Percentiles rank a stretch among this genome's conserved stretches.
These are phyloP conservation scores for Phytophthora macrochlamydospora DNA, from an alignment of 352 stramenopile species.

Conservation along the genomic window DNA sequence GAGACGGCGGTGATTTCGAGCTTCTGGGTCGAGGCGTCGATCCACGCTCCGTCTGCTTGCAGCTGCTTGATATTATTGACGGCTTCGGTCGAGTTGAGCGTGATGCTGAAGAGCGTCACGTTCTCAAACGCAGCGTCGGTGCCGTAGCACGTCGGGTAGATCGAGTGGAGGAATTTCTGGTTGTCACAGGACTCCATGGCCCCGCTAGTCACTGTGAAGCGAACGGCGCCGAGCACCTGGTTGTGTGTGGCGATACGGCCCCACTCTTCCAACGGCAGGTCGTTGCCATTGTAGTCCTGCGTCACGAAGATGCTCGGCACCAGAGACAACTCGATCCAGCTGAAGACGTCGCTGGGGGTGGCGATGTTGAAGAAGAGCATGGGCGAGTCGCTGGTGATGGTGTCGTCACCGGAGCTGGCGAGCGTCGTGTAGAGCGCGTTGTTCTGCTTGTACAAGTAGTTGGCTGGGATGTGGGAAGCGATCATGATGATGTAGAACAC, in stretches of 20 bases:
- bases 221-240: conserved; percentile 31
- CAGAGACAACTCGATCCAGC: conserved; percentile 43
- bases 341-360: conserved; percentile 30
- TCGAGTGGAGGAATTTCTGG: conserved; percentile 9
- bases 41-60: conserved; percentile 21
- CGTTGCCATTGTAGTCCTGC: conserved; percentile 41
- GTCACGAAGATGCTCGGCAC: conserved; percentile 42
- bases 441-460: conserved; percentile 39
- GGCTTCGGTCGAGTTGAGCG: conserved; percentile 19
- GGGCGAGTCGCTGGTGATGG: conserved; percentile 36
- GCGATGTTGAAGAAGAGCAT: conserved; percentile 46
- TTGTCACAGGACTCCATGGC: conserved; percentile 8
- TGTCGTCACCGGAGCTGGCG: conserved; percentile 45
- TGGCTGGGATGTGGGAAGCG: conserved; percentile 45
- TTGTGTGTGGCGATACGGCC: background rate
- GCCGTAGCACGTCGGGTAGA: conserved; percentile 38
- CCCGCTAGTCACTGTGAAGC: conserved; percentile 11
- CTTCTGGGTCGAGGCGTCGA: conserved; percentile 22
- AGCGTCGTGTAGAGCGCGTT: conserved; percentile 38
- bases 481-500: conserved; percentile 52
- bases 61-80: conserved; percentile 6
- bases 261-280: background rate
- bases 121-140: background rate
- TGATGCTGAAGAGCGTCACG: conserved; percentile 18
- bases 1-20: conserved; percentile 35